phyloP scores from a whole-genome alignment of 2,329 filamentous ascomycete species.

The Pseudogymnoascus destructans region DNA sequence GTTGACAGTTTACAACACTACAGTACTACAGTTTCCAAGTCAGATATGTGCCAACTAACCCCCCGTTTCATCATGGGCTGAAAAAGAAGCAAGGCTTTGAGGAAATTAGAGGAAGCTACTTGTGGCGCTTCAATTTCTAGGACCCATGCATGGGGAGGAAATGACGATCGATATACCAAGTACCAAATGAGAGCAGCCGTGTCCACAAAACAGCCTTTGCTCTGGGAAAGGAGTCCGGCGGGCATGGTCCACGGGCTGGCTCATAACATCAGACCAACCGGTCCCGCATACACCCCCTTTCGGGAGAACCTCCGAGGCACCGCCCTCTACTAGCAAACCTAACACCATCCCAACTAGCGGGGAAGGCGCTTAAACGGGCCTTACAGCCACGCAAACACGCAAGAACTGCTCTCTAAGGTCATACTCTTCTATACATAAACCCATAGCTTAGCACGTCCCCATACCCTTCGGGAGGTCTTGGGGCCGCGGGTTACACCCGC shows the following conservation, averaged over 20 bases:
- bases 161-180: slow-evolving; percentile 9
- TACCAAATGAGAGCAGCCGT: slow-evolving; percentile 6
- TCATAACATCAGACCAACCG: too few species aligned
- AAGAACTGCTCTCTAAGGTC: too few species aligned
- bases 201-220: slow-evolving; percentile 6
- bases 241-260: background rate
- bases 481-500: too few species aligned
- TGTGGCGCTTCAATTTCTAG: background rate
- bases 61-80: background rate
- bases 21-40: background rate
- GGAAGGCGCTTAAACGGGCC: too few species aligned
- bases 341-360: too few species aligned
- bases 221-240: background rate
- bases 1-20: background rate
- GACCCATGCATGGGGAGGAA: background rate
- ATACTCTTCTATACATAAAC: too few species aligned
- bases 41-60: background rate
- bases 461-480: too few species aligned
- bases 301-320: too few species aligned
- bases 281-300: too few species aligned
- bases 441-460: too few species aligned
- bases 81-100: background rate
- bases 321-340: too few species aligned
- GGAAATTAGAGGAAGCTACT: background rate
- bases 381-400: too few species aligned